phyloP scores from a whole-genome alignment of 192 early-diverging fungal species.

The Coemansia sp. region DNA sequence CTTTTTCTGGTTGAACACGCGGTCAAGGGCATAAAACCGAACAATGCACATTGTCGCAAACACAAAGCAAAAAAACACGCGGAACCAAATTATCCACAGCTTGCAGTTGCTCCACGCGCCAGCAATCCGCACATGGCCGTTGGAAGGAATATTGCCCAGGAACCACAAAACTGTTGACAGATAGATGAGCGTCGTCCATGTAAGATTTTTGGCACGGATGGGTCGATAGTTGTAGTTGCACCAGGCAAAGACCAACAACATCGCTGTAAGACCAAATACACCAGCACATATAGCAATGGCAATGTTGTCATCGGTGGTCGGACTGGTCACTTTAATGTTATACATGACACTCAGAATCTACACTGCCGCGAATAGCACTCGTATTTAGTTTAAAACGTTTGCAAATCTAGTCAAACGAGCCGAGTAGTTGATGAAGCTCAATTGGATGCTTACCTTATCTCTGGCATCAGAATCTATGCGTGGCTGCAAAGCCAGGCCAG shows the following conservation, averaged over 20 bases:
- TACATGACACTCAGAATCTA: constrained; percentile 16
- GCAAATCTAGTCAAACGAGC: background rate
- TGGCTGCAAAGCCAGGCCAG: constrained; percentile 3
- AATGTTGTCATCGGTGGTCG: constrained; percentile 18
- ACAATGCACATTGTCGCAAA: constrained; percentile 37
- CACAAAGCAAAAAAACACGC: constrained; percentile 36
- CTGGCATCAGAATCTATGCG: background rate
- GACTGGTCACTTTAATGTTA: constrained; percentile 13
- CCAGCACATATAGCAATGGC: constrained; percentile 19
- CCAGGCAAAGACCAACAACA: constrained; percentile 38
- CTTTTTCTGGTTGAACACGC: constrained; percentile 51
- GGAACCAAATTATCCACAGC: constrained; percentile 47
- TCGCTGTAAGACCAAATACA: constrained; percentile 27
- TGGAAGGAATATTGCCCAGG: constrained; percentile 32
- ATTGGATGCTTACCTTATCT: background rate
- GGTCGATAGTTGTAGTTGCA: constrained; percentile 43
- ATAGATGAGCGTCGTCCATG: constrained; percentile 36
- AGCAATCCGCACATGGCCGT: constrained; percentile 33
- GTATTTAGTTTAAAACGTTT: background rate
- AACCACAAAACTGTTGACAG: constrained; percentile 44
- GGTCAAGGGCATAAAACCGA: constrained; percentile 45
- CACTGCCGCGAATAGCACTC: background rate
- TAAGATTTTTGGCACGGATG: constrained; percentile 48
- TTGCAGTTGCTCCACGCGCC: constrained; percentile 40
- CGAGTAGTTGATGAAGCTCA: background rate